Evolutionary conservation across 768 basidiomycete species (phyloP).

Genomic region (Xerocomellus chrysenteron): DNA sequence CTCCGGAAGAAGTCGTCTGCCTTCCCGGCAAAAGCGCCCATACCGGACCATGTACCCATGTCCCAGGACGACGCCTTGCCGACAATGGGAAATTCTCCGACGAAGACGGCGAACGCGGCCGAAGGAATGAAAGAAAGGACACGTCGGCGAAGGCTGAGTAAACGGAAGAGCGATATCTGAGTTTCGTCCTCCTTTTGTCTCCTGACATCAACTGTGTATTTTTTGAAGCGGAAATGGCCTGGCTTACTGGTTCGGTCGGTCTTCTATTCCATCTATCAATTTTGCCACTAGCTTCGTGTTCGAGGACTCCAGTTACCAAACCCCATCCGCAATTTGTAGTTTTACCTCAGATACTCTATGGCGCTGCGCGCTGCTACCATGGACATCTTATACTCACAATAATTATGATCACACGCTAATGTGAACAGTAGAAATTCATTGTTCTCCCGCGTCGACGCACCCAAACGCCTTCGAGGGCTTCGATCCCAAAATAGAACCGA

Average conservation of each 20-base stretch:
- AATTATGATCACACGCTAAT: conserved; percentile 7
- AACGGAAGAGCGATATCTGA: conserved; percentile 31
- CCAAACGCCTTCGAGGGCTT: conserved; percentile 1
- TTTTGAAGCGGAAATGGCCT: conserved; percentile 21
- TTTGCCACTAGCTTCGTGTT: conserved; percentile 4
- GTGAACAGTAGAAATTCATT: not conserved
- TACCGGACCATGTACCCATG: conserved; percentile 25
- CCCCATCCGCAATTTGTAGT: conserved; percentile 9
- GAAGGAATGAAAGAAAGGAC: conserved; percentile 23
- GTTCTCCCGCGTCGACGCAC: conserved; percentile 4
- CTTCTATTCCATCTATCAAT: conserved; percentile 20
- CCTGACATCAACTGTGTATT: conserved; percentile 11
- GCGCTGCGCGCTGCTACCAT: conserved; percentile 19
- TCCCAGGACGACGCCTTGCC: conserved; percentile 11
- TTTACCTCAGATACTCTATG: conserved; percentile 2
- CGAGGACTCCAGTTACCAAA: conserved; percentile 7
- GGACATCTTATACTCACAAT: not conserved
- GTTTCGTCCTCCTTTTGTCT: conserved; percentile 12
- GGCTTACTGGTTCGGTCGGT: conserved; percentile 16
- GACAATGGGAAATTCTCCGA: conserved; percentile 4
- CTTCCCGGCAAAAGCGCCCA: conserved; percentile 24
- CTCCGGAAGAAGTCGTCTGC: conserved; percentile 26
- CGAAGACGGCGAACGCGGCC: conserved; percentile 15
- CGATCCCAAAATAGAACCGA: not conserved
- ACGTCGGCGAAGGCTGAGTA: conserved; percentile 34